Evolutionary conservation across 768 basidiomycete species (phyloP).

Genomic region (Russula olivacea): DNA sequence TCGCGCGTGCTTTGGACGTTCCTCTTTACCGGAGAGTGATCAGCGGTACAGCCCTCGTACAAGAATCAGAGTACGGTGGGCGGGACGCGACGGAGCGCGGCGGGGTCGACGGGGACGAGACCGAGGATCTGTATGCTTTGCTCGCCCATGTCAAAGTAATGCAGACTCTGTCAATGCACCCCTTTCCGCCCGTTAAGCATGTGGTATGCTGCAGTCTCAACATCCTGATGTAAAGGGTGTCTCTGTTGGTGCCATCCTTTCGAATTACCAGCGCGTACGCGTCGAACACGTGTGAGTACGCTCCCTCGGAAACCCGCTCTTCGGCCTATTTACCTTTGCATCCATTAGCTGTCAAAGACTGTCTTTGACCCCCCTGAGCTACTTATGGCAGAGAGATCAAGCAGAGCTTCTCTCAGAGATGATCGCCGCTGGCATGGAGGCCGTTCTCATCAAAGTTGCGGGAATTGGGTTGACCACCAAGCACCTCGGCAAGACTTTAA

Average conservation of each 20-base stretch:
- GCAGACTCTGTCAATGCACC: conserved; percentile 1
- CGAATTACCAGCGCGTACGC: conserved; percentile 93
- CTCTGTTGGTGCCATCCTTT: conserved; percentile 93
- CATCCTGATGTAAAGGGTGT: conserved; percentile 84
- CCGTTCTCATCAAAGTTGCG: conserved; percentile 90
- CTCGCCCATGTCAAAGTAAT: conserved; percentile 70
- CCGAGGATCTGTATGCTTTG: conserved; percentile 82
- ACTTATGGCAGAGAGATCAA: conserved; percentile 93
- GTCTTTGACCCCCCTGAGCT: conserved; percentile 71
- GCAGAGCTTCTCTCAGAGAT: conserved; percentile 80
- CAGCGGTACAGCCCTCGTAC: conserved; percentile 70
- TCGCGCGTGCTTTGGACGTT: conserved; percentile 78
- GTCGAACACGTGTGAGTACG: conserved; percentile 92
- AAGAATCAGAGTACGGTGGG: conserved; percentile 81
- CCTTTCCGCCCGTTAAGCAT: conserved; percentile 3
- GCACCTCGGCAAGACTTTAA: conserved; percentile 75
- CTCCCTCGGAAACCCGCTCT: background rate
- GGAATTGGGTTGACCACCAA: conserved; percentile 78
- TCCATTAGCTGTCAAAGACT: conserved; percentile 73
- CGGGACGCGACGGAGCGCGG: conserved; percentile 40
- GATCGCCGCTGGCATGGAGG: conserved; percentile 71
- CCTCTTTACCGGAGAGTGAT: conserved; percentile 84
- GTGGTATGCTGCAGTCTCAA: conserved; percentile 40
- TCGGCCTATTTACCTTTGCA: conserved; percentile 4
- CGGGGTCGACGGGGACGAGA: conserved; percentile 82